A percentile compares a stretch with the other conserved stretches of the same genome.
phyloP scores from a whole-genome alignment of 108 stramenopile species.

The Cyclotella atomus region DNA sequence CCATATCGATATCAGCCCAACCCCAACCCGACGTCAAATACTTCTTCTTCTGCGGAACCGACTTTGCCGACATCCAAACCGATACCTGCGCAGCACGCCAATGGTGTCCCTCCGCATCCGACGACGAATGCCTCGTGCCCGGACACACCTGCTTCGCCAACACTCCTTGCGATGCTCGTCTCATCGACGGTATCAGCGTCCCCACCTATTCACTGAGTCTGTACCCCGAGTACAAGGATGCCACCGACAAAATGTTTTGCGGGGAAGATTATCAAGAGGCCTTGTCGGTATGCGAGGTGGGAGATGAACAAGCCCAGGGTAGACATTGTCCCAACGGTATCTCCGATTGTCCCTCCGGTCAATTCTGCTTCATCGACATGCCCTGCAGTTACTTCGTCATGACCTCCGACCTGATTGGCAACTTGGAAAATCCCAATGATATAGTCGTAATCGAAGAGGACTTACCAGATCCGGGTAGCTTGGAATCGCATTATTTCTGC shows the following conservation, averaged over 20 bases:
- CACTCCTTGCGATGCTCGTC: conserved; percentile 50
- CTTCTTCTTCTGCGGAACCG: conserved; percentile 51
- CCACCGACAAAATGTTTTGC: conserved; percentile 52
- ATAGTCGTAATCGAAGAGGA: background rate
- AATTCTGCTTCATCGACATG: conserved; percentile 44
- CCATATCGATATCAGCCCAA: background rate
- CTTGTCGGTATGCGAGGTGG: conserved; percentile 21
- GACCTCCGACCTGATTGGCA: conserved; percentile 23
- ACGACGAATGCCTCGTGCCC: conserved; percentile 44
- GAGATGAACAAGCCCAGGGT: conserved; percentile 17
- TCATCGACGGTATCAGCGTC: conserved; percentile 21
- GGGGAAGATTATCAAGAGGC: conserved; percentile 37
- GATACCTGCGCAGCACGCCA: conserved; percentile 45
- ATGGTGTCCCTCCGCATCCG: conserved; percentile 44
- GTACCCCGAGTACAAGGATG: conserved; percentile 26
- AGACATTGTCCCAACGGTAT: conserved; percentile 43
- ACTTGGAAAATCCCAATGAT: conserved; percentile 16
- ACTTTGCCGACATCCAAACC: conserved; percentile 50
- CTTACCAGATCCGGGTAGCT: conserved; percentile 36
- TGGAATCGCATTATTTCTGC: conserved; percentile 32
- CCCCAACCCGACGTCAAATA: conserved; percentile 26
- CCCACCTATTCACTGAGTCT: conserved; percentile 40
- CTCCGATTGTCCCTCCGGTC: conserved; percentile 19
- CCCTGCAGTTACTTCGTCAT: conserved; percentile 49
- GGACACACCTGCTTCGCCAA: conserved; percentile 56